Evolutionary conservation across 2,329 filamentous ascomycete species (phyloP).

Genomic region (Fusarium drepaniforme): DNA sequence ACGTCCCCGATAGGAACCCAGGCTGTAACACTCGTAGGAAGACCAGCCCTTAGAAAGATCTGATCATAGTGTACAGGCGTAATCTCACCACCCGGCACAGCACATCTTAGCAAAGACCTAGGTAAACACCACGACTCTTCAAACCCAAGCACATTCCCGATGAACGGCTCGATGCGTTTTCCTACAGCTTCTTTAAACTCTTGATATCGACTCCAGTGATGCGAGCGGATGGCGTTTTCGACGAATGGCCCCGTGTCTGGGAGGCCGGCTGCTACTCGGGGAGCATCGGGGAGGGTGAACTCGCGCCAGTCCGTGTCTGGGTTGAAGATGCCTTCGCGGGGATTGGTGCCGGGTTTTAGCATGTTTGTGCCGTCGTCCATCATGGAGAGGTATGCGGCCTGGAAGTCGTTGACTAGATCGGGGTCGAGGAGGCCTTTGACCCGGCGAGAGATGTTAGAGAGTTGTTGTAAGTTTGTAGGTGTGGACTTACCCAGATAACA

Average conservation of each 20-base stretch:
- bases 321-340: neutral
- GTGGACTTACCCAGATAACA: neutral
- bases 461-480: neutral
- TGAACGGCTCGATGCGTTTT: neutral
- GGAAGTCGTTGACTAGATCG: neutral
- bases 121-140: neutral
- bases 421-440: neutral
- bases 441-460: neutral
- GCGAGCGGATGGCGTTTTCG: neutral
- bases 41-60: neutral
- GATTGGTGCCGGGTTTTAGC: neutral
- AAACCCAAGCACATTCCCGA: neutral
- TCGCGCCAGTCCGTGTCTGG: neutral
- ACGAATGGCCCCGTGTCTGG: neutral
- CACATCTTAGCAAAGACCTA: neutral
- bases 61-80: neutral
- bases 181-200: neutral
- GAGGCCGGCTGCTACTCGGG: neutral
- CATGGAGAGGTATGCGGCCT: neutral
- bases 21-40: neutral
- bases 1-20: neutral
- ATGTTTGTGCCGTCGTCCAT: neutral
- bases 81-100: neutral
- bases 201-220: neutral
- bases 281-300: neutral